Evolutionary conservation across 139 green algal genomes (phyloP), one percentile per base, ranked within the genome.

Genomic region (Chlorella sp.): DNA sequence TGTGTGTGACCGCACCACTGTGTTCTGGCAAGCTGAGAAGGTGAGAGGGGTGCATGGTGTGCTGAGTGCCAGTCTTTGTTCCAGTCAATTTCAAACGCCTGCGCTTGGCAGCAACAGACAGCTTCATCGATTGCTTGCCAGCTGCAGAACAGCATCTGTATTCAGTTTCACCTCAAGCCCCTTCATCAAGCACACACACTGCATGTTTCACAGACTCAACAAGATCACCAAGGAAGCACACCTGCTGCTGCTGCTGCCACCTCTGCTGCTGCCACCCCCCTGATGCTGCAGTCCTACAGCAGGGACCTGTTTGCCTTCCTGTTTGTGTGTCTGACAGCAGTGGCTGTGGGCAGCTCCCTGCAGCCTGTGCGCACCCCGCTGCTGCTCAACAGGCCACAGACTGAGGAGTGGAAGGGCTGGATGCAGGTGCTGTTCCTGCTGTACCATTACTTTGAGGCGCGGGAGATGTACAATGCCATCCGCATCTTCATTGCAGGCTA

Each of bases 381-480:
- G n/a, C 27, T 49, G 3, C 31, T 26, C 5, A 29, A 29, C 31
- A n/a, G 62, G 62, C 31, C 10, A 29, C 30, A 20, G 22, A 36
- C 94, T 3, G 94, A 98, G 80, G 94, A 98, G 76, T 98, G 94
- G 94, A 98, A 98, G 82, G 91, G 91, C 31, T 96, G 91, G 91
- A 96, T 96, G 91, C 91, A 96, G 83, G 88, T 98, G 1, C 86
- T 97, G 14, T 98, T 98, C 76, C 83, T 98, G 66, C 80, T 98
- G 35, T 98, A 98, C 78, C 91, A 98, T 75, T 98, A 98, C 87
- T 98, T 90, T 82, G 85, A 97, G 61, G 94, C 94, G 0, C 62
- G 68, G 0, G 94, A 98, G 81, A 73, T 91, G 2, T 98, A 98
- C 92, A 98, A 97, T 74, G 90, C 92, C n/a, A 98, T 98, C 80